Evolutionary conservation across 805 yeast species (phyloP).

Genomic region (Ogataea sp.): DNA sequence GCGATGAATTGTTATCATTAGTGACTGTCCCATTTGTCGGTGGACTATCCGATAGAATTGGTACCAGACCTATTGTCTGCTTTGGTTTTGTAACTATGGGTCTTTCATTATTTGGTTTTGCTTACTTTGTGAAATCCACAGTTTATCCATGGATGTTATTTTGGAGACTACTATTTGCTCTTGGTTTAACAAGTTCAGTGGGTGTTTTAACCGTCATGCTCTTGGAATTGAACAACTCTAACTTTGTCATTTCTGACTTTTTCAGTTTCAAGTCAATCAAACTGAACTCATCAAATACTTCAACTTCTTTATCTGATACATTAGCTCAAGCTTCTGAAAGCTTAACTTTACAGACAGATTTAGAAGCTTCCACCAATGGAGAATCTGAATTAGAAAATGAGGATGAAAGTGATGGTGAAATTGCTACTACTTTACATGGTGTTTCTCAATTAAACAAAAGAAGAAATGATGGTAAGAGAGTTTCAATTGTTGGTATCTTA

Average conservation of each 20-base stretch:
- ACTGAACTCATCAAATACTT: background rate
- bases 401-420: conserved; percentile 1
- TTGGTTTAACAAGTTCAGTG: conserved; percentile 45
- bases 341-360: conserved; percentile 2
- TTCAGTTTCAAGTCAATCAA: conserved; percentile 7
- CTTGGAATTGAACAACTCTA: conserved; percentile 37
- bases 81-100: conserved; percentile 42
- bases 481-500: conserved; percentile 54
- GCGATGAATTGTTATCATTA: conserved; percentile 52
- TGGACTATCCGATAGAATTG: conserved; percentile 52
- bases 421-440: conserved; percentile 7
- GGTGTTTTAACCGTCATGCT: conserved; percentile 42
- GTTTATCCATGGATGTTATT: conserved; percentile 44
- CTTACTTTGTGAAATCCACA: conserved; percentile 27
- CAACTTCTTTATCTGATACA: conserved; percentile 4
- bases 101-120: conserved; percentile 39
- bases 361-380: conserved; percentile 1
- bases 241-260: conserved; percentile 25
- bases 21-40: conserved; percentile 55
- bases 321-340: conserved; percentile 13
- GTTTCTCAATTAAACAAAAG: conserved; percentile 13
- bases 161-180: conserved; percentile 48
- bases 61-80: conserved; percentile 45
- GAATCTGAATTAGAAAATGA: background rate
- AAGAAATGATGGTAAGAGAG: conserved; percentile 42